Evolutionary conservation across 108 stramenopile species (phyloP).

Genomic region (Nannochloropsis oceanica): DNA sequence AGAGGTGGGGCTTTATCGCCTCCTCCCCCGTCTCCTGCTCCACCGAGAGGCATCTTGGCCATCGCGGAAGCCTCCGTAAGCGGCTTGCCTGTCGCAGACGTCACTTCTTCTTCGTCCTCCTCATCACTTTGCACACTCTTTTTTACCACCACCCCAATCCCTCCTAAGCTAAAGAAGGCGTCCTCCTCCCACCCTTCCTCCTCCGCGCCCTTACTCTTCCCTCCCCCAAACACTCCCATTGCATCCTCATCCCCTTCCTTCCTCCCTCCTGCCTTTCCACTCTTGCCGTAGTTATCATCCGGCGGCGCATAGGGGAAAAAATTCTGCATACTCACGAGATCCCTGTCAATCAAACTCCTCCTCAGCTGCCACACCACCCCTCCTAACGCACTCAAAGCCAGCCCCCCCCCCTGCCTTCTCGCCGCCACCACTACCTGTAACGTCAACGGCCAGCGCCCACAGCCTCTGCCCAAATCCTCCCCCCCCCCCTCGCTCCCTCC

Average conservation of each 20-base stretch:
- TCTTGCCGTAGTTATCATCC: background rate
- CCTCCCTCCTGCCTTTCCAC: background rate
- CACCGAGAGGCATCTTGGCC: background rate
- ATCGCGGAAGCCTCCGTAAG: background rate
- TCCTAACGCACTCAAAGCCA: constrained; percentile 66
- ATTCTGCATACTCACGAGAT: constrained; percentile 70
- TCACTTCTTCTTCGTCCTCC: background rate
- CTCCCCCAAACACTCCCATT: background rate
- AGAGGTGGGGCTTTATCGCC: constrained; percentile 32
- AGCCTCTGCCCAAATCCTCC: background rate
- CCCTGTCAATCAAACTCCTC: constrained; percentile 70
- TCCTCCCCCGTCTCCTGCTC: background rate
- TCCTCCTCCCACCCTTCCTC: background rate
- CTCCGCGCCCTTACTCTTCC: constrained; percentile 1
- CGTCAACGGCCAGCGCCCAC: constrained; percentile 62
- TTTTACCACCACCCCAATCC: background rate
- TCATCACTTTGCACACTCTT: constrained; percentile 44
- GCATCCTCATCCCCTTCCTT: background rate
- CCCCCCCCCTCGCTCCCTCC: background rate
- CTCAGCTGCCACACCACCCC: constrained; percentile 72
- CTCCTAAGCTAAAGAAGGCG: background rate
- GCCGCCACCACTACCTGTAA: constrained; percentile 60
- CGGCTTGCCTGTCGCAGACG: too few relatives aligned
- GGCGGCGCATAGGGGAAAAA: constrained; percentile 69
- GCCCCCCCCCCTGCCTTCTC: constrained; percentile 30